Conservation (phyloP, 768 basidiomycete species). For the Phanerochaete carnosa region DNA sequence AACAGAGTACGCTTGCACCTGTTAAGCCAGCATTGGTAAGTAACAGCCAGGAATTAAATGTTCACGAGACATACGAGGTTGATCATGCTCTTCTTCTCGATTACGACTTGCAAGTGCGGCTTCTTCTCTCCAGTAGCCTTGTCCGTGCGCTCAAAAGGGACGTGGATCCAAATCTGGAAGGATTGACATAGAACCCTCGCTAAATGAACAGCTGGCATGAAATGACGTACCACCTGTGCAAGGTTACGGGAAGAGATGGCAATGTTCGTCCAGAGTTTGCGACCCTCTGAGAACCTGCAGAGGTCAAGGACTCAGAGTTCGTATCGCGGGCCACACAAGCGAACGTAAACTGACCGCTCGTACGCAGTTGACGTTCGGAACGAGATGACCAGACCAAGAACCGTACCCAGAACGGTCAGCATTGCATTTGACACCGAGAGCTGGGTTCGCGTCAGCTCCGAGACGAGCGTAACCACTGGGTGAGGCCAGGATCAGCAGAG, state of each 20-base stretch:
- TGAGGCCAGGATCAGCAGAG: not conserved
- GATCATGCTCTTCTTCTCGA: conserved; percentile 76
- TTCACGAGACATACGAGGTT: conserved; percentile 46
- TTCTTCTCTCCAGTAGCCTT: conserved; percentile 27
- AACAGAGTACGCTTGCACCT: conserved; percentile 69
- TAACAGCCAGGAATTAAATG: not conserved
- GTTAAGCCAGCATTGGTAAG: not conserved
- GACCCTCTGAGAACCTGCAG: conserved; percentile 61
- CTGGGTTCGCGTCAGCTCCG: conserved; percentile 42
- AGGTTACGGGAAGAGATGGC: conserved; percentile 54
- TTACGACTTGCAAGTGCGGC: conserved; percentile 42
- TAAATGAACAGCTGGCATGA: not conserved
- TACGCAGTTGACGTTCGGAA: conserved; percentile 74
- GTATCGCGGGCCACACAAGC: not conserved
- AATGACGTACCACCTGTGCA: conserved; percentile 49
- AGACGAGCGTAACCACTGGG: conserved; percentile 57
- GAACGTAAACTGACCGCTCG: conserved; percentile 43
- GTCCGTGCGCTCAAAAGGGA: conserved; percentile 40
- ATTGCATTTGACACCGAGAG: conserved; percentile 53
- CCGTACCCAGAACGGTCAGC: conserved; percentile 70
- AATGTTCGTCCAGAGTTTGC: conserved; percentile 70
- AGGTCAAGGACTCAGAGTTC: not conserved
- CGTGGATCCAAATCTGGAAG: conserved; percentile 54
- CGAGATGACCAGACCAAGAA: conserved; percentile 67
- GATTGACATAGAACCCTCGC: not conserved